These are phyloP conservation scores for Bodo saltans DNA, from an alignment of 78 protist species.

Conservation along the genomic window DNA sequence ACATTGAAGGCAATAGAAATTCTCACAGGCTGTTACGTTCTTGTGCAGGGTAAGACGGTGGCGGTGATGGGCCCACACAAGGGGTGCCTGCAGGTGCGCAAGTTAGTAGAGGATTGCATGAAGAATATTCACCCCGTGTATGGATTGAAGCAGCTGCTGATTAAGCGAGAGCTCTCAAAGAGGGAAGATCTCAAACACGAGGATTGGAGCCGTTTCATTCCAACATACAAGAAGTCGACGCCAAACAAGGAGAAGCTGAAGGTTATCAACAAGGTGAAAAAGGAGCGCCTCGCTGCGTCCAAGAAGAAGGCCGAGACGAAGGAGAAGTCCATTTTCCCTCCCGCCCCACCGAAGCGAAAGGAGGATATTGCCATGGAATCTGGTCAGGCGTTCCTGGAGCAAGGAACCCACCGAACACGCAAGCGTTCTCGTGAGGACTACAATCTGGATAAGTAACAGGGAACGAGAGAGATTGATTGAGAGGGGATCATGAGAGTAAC, in stretches of 20 bases:
- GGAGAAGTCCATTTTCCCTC: conserved; percentile 79
- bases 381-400: conserved; percentile 81
- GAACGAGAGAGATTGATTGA: too few species aligned
- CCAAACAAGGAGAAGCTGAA: conserved; percentile 37
- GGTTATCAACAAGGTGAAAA: neutral
- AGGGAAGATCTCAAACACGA: conserved; percentile 72
- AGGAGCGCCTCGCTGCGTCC: conserved; percentile 1
- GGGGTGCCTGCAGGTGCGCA: conserved; percentile 74
- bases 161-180: conserved; percentile 89
- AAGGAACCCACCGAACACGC: too few species aligned
- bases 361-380: conserved; percentile 76
- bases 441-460: too few species aligned
- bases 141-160: conserved; percentile 92
- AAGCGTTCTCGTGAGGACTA: too few species aligned
- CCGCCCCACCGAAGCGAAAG: conserved; percentile 55
- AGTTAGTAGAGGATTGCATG: conserved; percentile 92
- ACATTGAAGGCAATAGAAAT: conserved; percentile 96
- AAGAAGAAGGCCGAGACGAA: conserved; percentile 56
- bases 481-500: too few species aligned
- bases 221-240: conserved; percentile 78
- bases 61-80: conserved; percentile 81
- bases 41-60: conserved; percentile 97
- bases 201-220: conserved; percentile 92
- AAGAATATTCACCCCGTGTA: conserved; percentile 96
- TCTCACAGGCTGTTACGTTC: conserved; percentile 87